These are phyloP conservation scores for Pseudogymnoascus sp. DNA, from an alignment of 2,329 filamentous ascomycete genomes.

Conservation along the genomic window DNA sequence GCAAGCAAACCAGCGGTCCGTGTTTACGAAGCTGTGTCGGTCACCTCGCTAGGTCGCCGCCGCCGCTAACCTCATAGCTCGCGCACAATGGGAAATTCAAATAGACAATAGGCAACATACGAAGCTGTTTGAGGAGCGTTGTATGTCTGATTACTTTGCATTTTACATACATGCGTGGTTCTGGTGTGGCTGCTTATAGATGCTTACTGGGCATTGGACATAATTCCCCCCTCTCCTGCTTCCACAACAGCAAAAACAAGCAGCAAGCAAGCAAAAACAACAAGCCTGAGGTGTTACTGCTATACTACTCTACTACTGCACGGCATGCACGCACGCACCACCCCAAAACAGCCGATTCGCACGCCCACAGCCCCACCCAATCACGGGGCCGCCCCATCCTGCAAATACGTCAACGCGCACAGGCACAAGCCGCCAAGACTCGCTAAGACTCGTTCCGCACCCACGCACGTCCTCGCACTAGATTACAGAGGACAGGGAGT, in stretches of 20 bases:
- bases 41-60: neutral
- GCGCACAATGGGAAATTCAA: neutral
- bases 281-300: neutral
- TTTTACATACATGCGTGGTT: neutral
- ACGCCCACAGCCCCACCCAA: neutral
- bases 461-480: neutral
- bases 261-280: neutral
- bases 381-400: neutral
- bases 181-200: neutral
- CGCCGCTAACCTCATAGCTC: neutral
- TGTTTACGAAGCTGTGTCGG: neutral
- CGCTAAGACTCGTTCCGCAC: neutral
- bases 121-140: neutral
- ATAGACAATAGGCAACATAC: neutral
- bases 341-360: conserved; percentile 1
- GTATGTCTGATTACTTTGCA: neutral
- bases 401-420: neutral
- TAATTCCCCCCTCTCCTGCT: neutral
- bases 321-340: neutral
- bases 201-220: neutral
- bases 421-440: neutral
- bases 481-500: neutral
- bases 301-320: neutral
- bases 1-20: neutral
- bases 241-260: neutral